Percentiles rank a stretch among this genome's conserved stretches.
These are phyloP conservation scores for Cucurbita maxima DNA, from an alignment of 306 rosid species.

Conservation along the genomic window DNA sequence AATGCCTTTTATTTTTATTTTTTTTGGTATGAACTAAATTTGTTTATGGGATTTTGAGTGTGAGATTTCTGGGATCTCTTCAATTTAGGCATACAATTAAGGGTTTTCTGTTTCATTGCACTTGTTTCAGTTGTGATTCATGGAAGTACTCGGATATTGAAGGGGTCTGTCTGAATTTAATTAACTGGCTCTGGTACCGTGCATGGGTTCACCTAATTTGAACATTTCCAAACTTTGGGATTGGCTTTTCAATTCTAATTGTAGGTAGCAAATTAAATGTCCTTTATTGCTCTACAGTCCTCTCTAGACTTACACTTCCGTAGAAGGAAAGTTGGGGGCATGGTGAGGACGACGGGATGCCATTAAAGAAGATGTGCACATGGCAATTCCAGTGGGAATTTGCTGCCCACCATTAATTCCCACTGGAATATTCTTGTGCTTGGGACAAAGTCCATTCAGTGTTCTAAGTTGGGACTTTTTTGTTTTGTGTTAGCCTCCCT, in stretches of 20 bases:
- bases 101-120: not conserved
- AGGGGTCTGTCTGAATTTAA: conserved; percentile 1
- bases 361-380: not conserved
- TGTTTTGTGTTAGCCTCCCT: not conserved
- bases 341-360: not conserved
- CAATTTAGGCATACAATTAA: not conserved
- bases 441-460: not conserved
- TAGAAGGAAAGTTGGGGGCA: not conserved
- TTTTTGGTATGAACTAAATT: not conserved
- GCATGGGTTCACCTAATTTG: not conserved
- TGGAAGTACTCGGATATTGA: not conserved
- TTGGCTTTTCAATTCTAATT: not conserved
- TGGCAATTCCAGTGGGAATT: not conserved
- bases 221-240: not conserved
- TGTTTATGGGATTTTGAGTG: not conserved
- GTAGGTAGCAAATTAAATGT: not conserved
- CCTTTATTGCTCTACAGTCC: not conserved
- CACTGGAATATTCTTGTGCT: not conserved
- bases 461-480: not conserved
- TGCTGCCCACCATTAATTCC: conserved; percentile 3
- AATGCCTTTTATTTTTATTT: not conserved
- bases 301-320: not conserved
- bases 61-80: not conserved
- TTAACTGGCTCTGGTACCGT: not conserved
- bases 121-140: not conserved